Base-by-base conservation (phyloP, 2,329 filamentous ascomycete species). In the Aciculosporium take region DNA sequence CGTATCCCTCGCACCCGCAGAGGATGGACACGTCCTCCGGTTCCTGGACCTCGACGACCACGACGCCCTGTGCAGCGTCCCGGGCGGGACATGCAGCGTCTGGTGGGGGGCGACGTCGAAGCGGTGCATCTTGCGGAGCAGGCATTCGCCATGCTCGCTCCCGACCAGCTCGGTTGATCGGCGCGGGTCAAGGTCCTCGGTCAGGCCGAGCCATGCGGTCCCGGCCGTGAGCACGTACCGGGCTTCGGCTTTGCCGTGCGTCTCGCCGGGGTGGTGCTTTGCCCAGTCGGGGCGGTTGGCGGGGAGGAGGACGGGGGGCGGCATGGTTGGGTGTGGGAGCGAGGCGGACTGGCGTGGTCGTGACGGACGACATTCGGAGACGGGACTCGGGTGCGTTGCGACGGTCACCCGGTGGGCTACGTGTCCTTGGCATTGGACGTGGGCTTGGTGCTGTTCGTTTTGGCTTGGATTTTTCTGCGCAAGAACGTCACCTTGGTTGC, bases 161-260 rank as follows among this genome's bases (percentile, higher is more conserved):
- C 47, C 39, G 0, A 47, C 47, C 20, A 48, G 31, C 17, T 39
- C 20, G 7, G 47, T 33, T 5, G 49, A 24, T 17, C 47, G 37
- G 25, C 37, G 29, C 2, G 5, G 18, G n/a, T 46, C 38, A 20
- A 51, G 18, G 24, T 41, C 41, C 23, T 49, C 43, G 8, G 34
- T 37, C 4, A 51, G 42, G n/a, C 45, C 39, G 5, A 52, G 38
- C 37, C 44, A 48, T 3, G 51, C 44, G 5, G 37, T 32, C 2
- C 50, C 48, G 5, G 37, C 37, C 3, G 42, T 50, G 15, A 50
- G 48, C 12, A 52, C 42, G 33, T 49, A 50, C 48, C 48, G 49
- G 15, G 49, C 46, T 27, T 52, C 50, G 10, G 50, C 50, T 37
- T 51, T 52, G 39, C 49, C 48, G 25, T 52, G 45, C 23, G 40